These are phyloP conservation scores for Suillus alpinus DNA, from an alignment of 768 basidiomycete genomes.

Conservation along the genomic window DNA sequence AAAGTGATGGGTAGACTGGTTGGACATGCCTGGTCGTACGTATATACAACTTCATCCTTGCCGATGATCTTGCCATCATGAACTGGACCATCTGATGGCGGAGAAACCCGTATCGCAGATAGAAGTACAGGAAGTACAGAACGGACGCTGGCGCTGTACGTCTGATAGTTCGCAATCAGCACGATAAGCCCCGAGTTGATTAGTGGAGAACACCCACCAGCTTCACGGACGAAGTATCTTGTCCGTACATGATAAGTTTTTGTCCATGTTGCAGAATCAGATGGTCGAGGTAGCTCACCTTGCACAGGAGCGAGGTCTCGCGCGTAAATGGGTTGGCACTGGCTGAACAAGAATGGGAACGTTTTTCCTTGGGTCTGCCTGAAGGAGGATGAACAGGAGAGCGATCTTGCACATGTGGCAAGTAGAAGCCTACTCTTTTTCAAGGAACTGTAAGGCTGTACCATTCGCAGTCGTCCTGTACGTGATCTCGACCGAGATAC, in stretches of 20 bases:
- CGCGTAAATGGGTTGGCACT: conserved; percentile 59
- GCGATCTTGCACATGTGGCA: neutral
- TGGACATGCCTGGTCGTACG: conserved; percentile 45
- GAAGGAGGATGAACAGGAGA: neutral
- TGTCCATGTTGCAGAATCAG: neutral
- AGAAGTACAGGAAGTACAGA: conserved; percentile 54
- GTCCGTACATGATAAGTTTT: neutral
- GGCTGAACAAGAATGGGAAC: conserved; percentile 57
- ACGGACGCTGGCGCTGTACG: conserved; percentile 47
- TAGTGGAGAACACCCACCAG: conserved; percentile 29
- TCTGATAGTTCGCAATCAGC: conserved; percentile 22
- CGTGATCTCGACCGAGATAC: conserved; percentile 32
- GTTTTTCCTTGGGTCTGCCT: conserved; percentile 54
- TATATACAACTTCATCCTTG: conserved; percentile 44
- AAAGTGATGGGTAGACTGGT: neutral
- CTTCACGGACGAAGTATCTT: conserved; percentile 58
- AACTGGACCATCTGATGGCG: conserved; percentile 39
- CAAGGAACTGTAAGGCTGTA: conserved; percentile 54
- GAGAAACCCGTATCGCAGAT: conserved; percentile 52
- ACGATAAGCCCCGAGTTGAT: neutral
- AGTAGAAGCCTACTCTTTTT: conserved; percentile 32
- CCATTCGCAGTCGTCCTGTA: conserved; percentile 46
- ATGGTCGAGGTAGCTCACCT: conserved; percentile 20
- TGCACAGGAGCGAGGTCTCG: conserved; percentile 50
- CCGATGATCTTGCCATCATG: conserved; percentile 45